These are phyloP conservation scores for Ogataea saltuana DNA, from an alignment of 805 yeast species.

Conservation along the genomic window DNA sequence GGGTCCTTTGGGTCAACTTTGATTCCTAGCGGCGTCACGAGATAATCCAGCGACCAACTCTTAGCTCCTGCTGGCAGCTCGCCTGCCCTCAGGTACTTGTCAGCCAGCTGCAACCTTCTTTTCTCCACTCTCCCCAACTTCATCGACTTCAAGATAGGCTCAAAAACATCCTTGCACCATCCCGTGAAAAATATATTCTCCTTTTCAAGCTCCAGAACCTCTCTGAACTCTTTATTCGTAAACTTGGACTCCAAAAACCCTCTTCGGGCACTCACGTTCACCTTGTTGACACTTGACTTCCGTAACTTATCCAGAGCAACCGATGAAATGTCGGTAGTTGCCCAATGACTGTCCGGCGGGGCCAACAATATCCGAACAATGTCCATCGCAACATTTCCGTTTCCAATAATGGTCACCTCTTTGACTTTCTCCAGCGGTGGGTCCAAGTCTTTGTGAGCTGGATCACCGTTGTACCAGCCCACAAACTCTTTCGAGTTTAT, in stretches of 20 bases:
- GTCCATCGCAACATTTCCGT: slow-evolving; percentile 95
- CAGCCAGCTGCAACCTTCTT: slow-evolving; percentile 63
- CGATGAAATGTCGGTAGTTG: slow-evolving; percentile 68
- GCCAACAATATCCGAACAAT: slow-evolving; percentile 77
- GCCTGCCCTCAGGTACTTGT: slow-evolving; percentile 42
- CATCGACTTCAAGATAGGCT: slow-evolving; percentile 31
- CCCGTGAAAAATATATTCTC: slow-evolving; percentile 51
- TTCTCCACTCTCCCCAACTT: slow-evolving; percentile 56
- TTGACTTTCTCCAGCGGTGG: slow-evolving; percentile 64
- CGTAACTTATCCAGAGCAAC: slow-evolving; percentile 57
- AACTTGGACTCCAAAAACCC: slow-evolving; percentile 86
- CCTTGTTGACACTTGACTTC: slow-evolving; percentile 56
- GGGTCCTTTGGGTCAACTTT: slow-evolving; percentile 40
- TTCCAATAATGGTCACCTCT: slow-evolving; percentile 83
- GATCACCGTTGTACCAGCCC: slow-evolving; percentile 95
- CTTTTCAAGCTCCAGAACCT: slow-evolving; percentile 61
- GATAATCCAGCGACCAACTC: slow-evolving; percentile 70
- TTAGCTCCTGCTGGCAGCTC: slow-evolving; percentile 10
- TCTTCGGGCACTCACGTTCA: slow-evolving; percentile 80
- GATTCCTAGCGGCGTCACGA: slow-evolving; percentile 61
- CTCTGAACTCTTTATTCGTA: slow-evolving; percentile 89
- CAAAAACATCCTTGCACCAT: slow-evolving; percentile 40
- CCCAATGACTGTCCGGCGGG: slow-evolving; percentile 52
- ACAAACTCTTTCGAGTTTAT: slow-evolving; percentile 83
- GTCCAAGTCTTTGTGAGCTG: slow-evolving; percentile 49